Base-by-base conservation (phyloP, 176 grass and related monocot species). In the Oryza officinalis region DNA sequence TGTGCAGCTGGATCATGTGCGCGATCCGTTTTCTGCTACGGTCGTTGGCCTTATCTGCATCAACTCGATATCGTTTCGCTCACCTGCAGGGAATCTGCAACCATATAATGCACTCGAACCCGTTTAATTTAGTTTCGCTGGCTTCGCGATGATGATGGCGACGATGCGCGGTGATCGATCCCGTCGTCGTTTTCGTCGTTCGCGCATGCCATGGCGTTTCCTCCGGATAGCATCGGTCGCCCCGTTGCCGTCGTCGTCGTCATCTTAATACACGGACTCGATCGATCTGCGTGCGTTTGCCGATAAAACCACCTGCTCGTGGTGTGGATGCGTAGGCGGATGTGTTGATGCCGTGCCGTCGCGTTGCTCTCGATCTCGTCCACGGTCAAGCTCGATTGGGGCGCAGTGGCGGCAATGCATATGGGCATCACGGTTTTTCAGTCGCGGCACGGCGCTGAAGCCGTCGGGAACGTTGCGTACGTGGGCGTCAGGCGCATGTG, bases 151-250 rank as follows among this genome's bases (percentile, higher is more conserved):
- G 57, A 10, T 26, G 20, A 14, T 32, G 10, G 49, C 20, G 63
- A 37, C 23, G 47, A 13, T 47, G 41, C 0, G 41, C 0, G n/a
- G 2, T 30, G 6, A 30, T 38, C 18, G 44, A 22, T 54, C 27
- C 80, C 77, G 83, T 78, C 78, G 83, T 78, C 57, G 57, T 52
- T 88, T 82, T 82, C 78, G 83, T 4, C 54, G 78, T 77, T 67
- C 72, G 78, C 83, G 14, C 25, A 4, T 45, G 66, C 78, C 10
- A 6, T 44, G 31, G 85, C 78, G 83, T 61, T 65, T 77, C 64
- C 70, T 63, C 61, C 9, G 69, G 40, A 57, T 0, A 25, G 28
- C 64, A 13, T 20, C 14, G 17, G 17, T 28, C 32, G 6, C 18
- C 40, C 71, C 63, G 3, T 22, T 41, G 60, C 22, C 75, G 9